Conservation (phyloP, 1,284 basidiomycete genomes). For the Naganishia albida region DNA sequence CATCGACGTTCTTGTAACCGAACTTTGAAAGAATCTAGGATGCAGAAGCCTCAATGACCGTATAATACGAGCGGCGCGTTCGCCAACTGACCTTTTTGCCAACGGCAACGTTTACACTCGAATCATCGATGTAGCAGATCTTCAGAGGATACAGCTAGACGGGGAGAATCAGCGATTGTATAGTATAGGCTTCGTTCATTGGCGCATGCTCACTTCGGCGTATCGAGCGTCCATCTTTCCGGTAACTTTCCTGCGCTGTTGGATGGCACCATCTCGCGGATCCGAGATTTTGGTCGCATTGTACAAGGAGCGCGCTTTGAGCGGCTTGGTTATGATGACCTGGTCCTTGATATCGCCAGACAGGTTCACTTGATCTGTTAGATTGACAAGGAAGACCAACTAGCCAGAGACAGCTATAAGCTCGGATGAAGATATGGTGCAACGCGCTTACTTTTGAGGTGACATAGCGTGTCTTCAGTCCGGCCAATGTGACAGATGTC, state of each 20-base stretch:
- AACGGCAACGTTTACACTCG: conserved; percentile 41
- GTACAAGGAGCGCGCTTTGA: conserved; percentile 45
- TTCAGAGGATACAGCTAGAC: conserved; percentile 37
- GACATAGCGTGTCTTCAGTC: too few species aligned
- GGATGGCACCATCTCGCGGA: background rate
- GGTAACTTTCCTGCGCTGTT: background rate
- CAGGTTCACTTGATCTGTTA: conserved; percentile 36
- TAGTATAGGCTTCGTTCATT: too few species aligned
- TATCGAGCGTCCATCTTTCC: conserved; percentile 10
- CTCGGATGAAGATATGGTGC: too few species aligned
- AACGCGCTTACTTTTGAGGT: too few species aligned
- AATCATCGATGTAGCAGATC: conserved; percentile 51
- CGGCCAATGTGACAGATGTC: background rate
- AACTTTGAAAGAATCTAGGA: conserved; percentile 45
- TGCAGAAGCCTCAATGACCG: background rate
- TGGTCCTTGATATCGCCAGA: conserved; percentile 33
- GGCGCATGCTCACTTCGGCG: background rate
- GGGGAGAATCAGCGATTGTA: background rate
- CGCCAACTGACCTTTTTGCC: conserved; percentile 22
- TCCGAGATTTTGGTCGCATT: conserved; percentile 34
- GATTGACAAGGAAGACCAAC: conserved; percentile 42
- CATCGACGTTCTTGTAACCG: conserved; percentile 44
- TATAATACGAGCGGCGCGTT: too few species aligned
- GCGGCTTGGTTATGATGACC: conserved; percentile 44
- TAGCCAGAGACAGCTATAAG: background rate